Evolutionary conservation across 2,329 filamentous ascomycete genomes (phyloP), one percentile per base, ranked within the genome.

Genomic region (Fusarium sublunatum): DNA sequence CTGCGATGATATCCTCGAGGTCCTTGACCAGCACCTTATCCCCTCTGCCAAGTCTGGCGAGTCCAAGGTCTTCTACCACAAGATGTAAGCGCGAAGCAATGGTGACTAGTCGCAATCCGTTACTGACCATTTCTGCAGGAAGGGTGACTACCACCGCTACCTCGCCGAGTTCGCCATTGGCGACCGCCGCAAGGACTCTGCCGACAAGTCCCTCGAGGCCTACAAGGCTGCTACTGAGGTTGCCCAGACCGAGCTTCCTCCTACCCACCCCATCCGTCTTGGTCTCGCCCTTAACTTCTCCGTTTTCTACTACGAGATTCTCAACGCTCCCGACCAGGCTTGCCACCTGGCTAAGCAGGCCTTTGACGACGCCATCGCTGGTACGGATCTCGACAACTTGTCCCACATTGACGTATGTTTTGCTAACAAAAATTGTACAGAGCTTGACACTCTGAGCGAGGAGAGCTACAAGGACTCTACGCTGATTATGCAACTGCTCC

Each of bases 1-100:
- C 82, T 98, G 94, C 88, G 89, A 97, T 84, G 94, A 98, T 83
- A 92, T 98, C 71, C 90, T 98, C 72, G 90, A 97, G 74, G 94
- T 98, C 72, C 86, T 98, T 69, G 93, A 97, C 79, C 86, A 97
- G 77, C 89, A 88, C 77, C 86, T 98, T 76, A 98, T 98, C 76
- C 93, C 93, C 81, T 94, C 95, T 82, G 94, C 94, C 77, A 91
- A 95, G 82, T 91, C 92, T 71, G 94, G 94, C 83, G 94, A 98
- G 87, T 97, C 93, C 80, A 98, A 97, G 89, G 94, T 98, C 78
- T 98, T 98, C 83, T 98, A 98, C 86, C 93, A 97, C 90, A 98
- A 98, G 89, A 98, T 98, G 94, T 97, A 65, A 35, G 62, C 49
- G 53, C 48, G 50, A 50, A 94, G 93, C 75, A 85, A 91, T 78